Percentiles rank a stretch among this genome's conserved stretches.
These are phyloP conservation scores for Fistulifera pelliculosa DNA, from an alignment of 108 stramenopile species.

Conservation along the genomic window DNA sequence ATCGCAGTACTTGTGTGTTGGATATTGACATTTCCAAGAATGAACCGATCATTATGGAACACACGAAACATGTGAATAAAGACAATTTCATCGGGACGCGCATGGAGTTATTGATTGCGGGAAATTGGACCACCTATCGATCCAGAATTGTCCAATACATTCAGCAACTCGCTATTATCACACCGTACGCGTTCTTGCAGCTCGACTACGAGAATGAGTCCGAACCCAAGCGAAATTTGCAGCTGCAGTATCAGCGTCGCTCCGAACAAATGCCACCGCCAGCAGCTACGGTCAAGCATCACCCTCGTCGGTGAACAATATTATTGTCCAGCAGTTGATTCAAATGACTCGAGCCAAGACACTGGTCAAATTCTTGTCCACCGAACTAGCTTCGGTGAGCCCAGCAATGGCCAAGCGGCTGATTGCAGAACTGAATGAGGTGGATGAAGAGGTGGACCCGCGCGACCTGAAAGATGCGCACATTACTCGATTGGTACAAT, in stretches of 20 bases:
- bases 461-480: slow-evolving; percentile 47
- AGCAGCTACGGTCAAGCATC: slow-evolving; percentile 87
- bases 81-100: slow-evolving; percentile 79
- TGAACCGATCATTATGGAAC: slow-evolving; percentile 66
- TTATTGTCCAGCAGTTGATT: slow-evolving; percentile 87
- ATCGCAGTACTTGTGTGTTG: slow-evolving; percentile 67
- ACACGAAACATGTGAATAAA: slow-evolving; percentile 52
- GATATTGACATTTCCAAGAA: slow-evolving; percentile 96
- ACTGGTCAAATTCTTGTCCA: slow-evolving; percentile 62
- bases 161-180: slow-evolving; percentile 94
- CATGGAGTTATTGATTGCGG: slow-evolving; percentile 79
- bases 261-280: slow-evolving; percentile 87
- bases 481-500: slow-evolving; percentile 76
- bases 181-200: slow-evolving; percentile 84
- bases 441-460: slow-evolving; percentile 42
- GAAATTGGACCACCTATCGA: slow-evolving; percentile 89
- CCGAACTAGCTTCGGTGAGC: slow-evolving; percentile 63
- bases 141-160: slow-evolving; percentile 85
- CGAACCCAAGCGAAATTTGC: slow-evolving; percentile 53
- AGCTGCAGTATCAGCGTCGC: slow-evolving; percentile 61
- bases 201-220: slow-evolving; percentile 55
- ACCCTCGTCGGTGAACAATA: slow-evolving; percentile 90
- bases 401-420: slow-evolving; percentile 52
- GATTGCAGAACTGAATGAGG: slow-evolving; percentile 45
- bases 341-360: slow-evolving; percentile 63